Evolutionary conservation across 2,329 filamentous ascomycete species (phyloP).

Genomic region (Cryphonectria naterciae): DNA sequence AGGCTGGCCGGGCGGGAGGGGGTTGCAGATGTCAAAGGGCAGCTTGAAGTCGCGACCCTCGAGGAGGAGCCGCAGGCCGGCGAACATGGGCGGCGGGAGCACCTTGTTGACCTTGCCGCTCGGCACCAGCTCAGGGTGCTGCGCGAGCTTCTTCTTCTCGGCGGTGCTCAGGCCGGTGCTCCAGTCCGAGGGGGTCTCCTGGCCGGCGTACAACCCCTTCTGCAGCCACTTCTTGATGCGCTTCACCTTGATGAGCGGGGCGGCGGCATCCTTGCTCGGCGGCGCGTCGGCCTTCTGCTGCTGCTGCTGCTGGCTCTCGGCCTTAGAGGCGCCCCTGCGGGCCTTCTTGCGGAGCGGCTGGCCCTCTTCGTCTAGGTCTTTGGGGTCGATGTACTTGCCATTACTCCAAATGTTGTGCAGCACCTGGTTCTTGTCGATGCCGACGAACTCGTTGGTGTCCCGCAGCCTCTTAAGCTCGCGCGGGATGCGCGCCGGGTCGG

Average conservation of each 20-base stretch:
- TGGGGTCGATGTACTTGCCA: constrained; percentile 60
- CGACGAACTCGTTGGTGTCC: constrained; percentile 65
- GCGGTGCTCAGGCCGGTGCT: constrained; percentile 51
- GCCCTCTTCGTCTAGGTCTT: constrained; percentile 40
- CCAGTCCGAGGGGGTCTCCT: constrained; percentile 59
- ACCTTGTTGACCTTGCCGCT: constrained; percentile 56
- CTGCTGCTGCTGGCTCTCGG: background rate
- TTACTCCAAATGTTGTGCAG: constrained; percentile 66
- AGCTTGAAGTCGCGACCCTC: constrained; percentile 82
- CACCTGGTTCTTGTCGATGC: constrained; percentile 62
- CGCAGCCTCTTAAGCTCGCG: constrained; percentile 64
- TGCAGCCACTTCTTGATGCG: constrained; percentile 75
- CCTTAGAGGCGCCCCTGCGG: constrained; percentile 33
- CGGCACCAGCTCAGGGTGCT: constrained; percentile 51
- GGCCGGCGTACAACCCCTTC: constrained; percentile 87
- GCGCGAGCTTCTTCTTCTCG: constrained; percentile 57
- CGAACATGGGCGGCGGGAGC: constrained; percentile 79
- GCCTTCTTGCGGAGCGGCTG: constrained; percentile 44
- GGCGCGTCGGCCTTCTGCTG: background rate
- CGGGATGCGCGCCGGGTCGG: constrained; percentile 55
- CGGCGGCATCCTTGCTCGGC: constrained; percentile 30
- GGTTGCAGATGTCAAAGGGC: constrained; percentile 88
- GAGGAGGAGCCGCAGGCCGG: constrained; percentile 71
- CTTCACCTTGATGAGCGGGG: constrained; percentile 45
- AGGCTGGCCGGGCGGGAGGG: constrained; percentile 80